These are phyloP conservation scores for Dunaliella primolecta DNA, from an alignment of 139 green algal genomes.

Conservation along the genomic window DNA sequence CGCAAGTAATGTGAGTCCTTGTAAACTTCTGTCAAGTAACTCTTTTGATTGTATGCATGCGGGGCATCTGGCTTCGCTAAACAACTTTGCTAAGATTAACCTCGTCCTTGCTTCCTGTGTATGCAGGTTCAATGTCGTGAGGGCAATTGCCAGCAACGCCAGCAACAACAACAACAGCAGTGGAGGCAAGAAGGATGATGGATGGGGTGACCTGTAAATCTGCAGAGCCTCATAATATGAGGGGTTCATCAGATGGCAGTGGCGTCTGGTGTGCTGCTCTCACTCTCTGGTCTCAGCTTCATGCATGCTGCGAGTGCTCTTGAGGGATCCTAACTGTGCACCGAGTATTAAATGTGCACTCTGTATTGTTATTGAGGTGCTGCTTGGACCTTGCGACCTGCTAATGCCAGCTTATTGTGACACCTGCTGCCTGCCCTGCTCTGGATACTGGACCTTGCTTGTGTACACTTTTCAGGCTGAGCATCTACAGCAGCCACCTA, in stretches of 20 bases:
- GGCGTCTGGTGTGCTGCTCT: neutral
- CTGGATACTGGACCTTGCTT: no score
- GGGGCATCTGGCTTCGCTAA: no score
- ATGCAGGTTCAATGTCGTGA: constrained; percentile 24
- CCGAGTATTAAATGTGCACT: neutral
- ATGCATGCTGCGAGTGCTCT: neutral
- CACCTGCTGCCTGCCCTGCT: no score
- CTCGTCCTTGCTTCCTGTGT: no score
- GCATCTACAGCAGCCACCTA: no score
- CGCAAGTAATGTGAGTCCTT: no score
- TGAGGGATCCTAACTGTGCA: neutral
- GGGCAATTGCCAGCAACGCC: neutral
- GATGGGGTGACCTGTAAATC: constrained; percentile 10
- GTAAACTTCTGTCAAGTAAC: no score
- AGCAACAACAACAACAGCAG: constrained; percentile 6
- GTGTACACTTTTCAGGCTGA: no score
- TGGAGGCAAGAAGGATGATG: constrained; percentile 21
- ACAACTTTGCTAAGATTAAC: no score
- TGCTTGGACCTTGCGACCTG: neutral
- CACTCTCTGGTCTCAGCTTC: neutral
- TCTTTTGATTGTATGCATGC: no score
- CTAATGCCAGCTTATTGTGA: no score
- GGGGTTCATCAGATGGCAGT: neutral
- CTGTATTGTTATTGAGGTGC: neutral
- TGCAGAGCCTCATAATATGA: neutral